Conservation (phyloP, 139 green algal species). For the Chlorella sorokiniana region DNA sequence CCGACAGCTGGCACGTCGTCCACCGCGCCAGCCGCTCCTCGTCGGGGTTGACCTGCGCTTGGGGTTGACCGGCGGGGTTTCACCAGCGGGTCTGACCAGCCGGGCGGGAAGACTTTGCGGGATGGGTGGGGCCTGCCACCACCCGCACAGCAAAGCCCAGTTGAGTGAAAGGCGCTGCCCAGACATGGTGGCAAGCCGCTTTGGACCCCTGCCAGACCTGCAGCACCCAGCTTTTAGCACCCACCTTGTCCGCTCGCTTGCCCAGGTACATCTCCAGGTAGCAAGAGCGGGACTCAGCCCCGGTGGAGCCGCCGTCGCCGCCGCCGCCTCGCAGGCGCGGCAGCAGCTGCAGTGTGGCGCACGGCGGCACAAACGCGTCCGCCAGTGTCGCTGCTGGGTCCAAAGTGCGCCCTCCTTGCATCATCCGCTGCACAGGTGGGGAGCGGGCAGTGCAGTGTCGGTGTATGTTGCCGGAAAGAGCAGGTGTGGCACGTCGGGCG, state of each 20-base stretch:
- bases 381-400: not conserved
- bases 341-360: slow-evolving; percentile 44
- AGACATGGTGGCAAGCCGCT: not conserved
- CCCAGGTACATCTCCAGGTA: slow-evolving; percentile 92
- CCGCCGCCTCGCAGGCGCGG: slow-evolving; percentile 68
- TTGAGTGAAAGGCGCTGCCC: no score
- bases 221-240: not conserved
- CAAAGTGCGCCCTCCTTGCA: slow-evolving; percentile 28
- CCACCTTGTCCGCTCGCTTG: slow-evolving; percentile 78
- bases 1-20: slow-evolving; percentile 79
- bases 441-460: not conserved
- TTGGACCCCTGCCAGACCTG: not conserved
- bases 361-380: slow-evolving; percentile 15
- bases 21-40: slow-evolving; percentile 72
- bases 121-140: no score
- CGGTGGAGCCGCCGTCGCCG: slow-evolving; percentile 90
- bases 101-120: no score
- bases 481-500: no score
- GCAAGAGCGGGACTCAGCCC: slow-evolving; percentile 80
- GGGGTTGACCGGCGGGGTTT: no score
- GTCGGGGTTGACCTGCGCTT: slow-evolving; percentile 73
- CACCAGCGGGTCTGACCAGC: no score
- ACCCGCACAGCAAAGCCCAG: no score
- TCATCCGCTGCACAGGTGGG: slow-evolving; percentile 25
- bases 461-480: not conserved